Base-by-base conservation (phyloP, 495 filamentous ascomycete species). In the Gamarada debralockiae region DNA sequence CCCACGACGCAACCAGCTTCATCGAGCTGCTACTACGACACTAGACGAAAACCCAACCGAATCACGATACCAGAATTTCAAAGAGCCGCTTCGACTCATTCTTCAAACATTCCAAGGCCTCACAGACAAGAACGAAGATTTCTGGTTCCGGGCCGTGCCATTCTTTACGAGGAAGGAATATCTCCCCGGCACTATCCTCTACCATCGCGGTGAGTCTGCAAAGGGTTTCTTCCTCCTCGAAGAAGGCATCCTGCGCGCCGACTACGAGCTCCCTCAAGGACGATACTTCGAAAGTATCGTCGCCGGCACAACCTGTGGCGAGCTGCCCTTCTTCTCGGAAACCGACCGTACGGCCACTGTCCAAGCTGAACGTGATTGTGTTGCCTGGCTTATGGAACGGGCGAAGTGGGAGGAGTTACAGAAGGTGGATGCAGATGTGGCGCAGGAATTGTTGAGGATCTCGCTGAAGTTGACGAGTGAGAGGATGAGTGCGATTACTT, bases 291-390 rank as follows among this genome's bases (percentile, higher is more conserved):
- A 98, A 64, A 85, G 89, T 55, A 96, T 98, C 37, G 87, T 97
- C 2, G 90, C 90, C 7, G 93, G 93, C 20, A 91, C 92, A 21
- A 96, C 93, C 9, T 97, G 92, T 62, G 93, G 93, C 22, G 93
- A 98, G 69, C 69, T 97, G 48, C 93, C 93, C 0, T 98, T 98
- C 73, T 98, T 98, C 69, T 87, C 84, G 14, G 87, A 90, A 61
- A 96, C 91, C 0, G 77, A 81, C 23, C 78, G 93, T 33, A 97
- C 90, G 5, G 89, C 89, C 15, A 96, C 89, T 1, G 90, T 95
- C 21, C 74, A 82, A 49, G 85, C 87, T 0, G 92, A 97, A 62
- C 81, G 84, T 42, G 81, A 92, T 56, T 85, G 83, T 51, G 82
- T 92, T 13, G 82, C 85, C 13, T 98, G 93, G 93, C 70, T 84